Evolutionary conservation across 331 rosid genomes (phyloP), one percentile per base, ranked within the genome.

Genomic region (Quercus lobata): DNA sequence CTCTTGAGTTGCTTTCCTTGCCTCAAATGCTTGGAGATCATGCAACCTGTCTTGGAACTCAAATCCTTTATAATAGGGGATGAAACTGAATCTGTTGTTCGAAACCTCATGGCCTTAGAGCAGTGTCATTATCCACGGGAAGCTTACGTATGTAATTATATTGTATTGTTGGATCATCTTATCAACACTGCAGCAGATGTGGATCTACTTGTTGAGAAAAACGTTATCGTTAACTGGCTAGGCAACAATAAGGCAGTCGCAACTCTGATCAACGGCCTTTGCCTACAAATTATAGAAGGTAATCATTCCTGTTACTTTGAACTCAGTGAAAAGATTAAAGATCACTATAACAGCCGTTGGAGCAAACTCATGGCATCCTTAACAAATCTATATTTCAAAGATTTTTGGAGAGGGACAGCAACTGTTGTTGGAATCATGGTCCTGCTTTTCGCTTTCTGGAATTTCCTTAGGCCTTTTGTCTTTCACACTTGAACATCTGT

Each of bases 121-220:
- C 35, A 32, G 35, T 32, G 35, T 32, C 35, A 32, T 32, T 88
- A 83, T 25, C 77, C 86, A 12, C n/a, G 44, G 1, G 56, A 85
- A 52, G 66, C 86, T 62, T 83, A 75, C 9, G 32, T 85, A 1
- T 88, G 87, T 87, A 85, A 78, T 58, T 88, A 88, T 53, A 8
- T 88, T 79, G 11, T 65, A 2, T 34, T 88, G 1, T 72, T 88
- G 57, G 89, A 88, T 41, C 80, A 81, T 9, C 63, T 88, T 14
- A 88, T 85, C 70, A 44, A 21, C 80, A 78, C 71, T 6, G 12
- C 11, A 24, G 63, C 35, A 9, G 83, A 80, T 27, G 74, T 65
- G 54, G 83, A 54, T 5, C 18, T 62, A 19, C 78, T 80, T 3
- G 52, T 73, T 52, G 79, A 74, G 9, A 78, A 72, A 14, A 88